Conservation (phyloP, 2,329 filamentous ascomycete genomes). For the Neonectria ditissima region DNA sequence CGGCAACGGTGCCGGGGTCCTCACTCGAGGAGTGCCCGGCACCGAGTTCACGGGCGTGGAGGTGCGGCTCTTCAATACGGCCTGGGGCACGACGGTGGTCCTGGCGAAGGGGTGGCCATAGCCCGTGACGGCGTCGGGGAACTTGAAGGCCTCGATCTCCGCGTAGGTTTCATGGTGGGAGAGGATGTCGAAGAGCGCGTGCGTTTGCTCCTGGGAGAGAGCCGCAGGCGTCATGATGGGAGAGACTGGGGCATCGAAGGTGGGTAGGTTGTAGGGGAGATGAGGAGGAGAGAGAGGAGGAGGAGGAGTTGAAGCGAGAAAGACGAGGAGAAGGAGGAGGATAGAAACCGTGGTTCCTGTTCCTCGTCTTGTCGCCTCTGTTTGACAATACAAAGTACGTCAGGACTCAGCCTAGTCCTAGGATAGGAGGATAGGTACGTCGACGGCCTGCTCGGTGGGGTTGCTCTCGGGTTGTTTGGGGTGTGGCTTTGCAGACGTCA, state of each 20-base stretch:
- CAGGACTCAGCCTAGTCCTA: neutral
- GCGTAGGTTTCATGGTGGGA: conserved; percentile 70
- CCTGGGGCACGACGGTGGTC: conserved; percentile 32
- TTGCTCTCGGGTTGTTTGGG: neutral
- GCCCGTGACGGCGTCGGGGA: conserved; percentile 69
- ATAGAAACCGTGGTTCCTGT: neutral
- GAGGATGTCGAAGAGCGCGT: conserved; percentile 70
- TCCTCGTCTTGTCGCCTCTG: neutral
- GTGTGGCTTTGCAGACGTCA: neutral
- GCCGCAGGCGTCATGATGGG: conserved; percentile 39
- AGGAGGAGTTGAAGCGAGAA: neutral
- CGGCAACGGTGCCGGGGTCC: conserved; percentile 39
- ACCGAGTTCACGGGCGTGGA: conserved; percentile 41
- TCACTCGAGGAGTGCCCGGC: conserved; percentile 45
- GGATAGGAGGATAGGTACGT: too few species aligned
- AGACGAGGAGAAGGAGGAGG: neutral
- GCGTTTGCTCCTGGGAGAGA: conserved; percentile 56
- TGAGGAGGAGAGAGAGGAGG: neutral
- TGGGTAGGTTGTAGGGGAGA: neutral
- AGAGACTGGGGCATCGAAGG: conserved; percentile 27
- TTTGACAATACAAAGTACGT: neutral
- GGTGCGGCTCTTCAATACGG: conserved; percentile 35
- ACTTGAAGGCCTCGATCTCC: conserved; percentile 80
- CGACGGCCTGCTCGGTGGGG: neutral
- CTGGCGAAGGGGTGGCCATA: conserved; percentile 77